Base-by-base conservation (phyloP, 2,329 filamentous ascomycete genomes). In the Colletotrichum musicola region DNA sequence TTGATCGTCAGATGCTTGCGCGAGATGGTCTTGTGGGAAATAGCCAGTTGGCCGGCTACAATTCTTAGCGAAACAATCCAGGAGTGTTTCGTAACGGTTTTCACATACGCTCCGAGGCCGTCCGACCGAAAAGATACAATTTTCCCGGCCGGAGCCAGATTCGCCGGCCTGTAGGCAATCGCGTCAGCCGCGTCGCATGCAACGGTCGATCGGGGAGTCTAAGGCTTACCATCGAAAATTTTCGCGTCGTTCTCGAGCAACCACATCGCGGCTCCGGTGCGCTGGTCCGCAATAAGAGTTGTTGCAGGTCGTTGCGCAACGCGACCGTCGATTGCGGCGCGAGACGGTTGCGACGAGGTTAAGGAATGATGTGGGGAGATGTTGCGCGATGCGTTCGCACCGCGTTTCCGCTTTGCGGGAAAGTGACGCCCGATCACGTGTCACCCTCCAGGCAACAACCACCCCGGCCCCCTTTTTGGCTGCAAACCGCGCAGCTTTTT, bases 141-240 rank as follows among this genome's bases (percentile, higher is more conserved):
- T 94, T 93, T 58, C 94, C 95, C 2, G 95, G 95, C 66, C 92
- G 90, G 70, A 97, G 85, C 95, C 95, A 97, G 73, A 95, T 84
- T 74, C 89, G 89, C 30, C 79, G 78, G 57, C 80, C 81, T 83
- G 35, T 1, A 42, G 22, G 61, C 4, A 44, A 51, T 42, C 22
- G 40, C 55, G 51, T 56, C 27, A 63, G 72, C 54, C 71, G 62
- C 38, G 49, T 62, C 30, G 42, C 40, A 14, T 5, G 9, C 30
- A 10, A 35, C 9, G 30, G 30, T 35, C 30, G 30, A 35, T 14
- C 20, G 16, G 49, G 16, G 14, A 55, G 50, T 30, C 20, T 38
- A 1, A 35, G 14, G 60, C 74, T 72, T 75, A 80, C 84, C 82
- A 64, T 82, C 79, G 66, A 90, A 86, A 60, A 85, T 81, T 68